Evolutionary conservation across 306 rosid species (phyloP).

Genomic region (Rosa persica): DNA sequence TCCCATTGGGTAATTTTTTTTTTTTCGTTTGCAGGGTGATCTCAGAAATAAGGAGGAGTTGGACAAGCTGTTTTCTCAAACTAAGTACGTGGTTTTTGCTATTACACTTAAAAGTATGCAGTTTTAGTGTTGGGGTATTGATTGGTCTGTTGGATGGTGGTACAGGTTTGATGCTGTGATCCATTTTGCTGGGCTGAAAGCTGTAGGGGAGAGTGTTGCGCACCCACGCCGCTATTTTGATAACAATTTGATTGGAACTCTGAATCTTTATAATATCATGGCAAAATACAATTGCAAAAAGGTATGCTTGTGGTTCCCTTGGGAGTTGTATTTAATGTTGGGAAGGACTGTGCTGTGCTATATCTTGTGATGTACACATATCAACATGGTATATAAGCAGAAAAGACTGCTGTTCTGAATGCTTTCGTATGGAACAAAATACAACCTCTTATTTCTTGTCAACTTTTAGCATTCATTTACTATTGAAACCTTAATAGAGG

Average conservation of each 20-base stretch:
- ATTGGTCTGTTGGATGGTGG: neutral
- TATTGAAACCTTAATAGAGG: neutral
- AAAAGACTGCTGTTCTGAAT: neutral
- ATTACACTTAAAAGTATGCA: neutral
- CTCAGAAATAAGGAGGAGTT: constrained; percentile 70
- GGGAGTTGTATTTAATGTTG: too few species aligned
- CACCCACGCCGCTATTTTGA: constrained; percentile 71
- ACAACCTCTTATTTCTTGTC: neutral
- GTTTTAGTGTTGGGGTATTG: neutral
- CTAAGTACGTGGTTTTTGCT: constrained; percentile 33
- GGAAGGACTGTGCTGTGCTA: too few species aligned
- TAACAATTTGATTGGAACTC: constrained; percentile 71
- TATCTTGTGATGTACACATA: too few species aligned
- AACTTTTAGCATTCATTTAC: neutral
- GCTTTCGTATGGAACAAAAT: neutral
- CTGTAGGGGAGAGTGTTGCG: constrained; percentile 84
- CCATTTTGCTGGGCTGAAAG: constrained; percentile 89
- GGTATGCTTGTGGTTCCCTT: constrained; percentile 35
- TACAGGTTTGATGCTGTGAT: constrained; percentile 86
- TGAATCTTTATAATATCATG: constrained; percentile 84
- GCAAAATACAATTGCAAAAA: constrained; percentile 71
- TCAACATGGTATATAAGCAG: neutral
- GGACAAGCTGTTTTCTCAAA: constrained; percentile 69
- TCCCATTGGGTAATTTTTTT: neutral
- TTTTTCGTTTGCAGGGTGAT: constrained; percentile 55